Conservation (phyloP, 2,329 filamentous ascomycete species). For the Cladosporium oxysporum region DNA sequence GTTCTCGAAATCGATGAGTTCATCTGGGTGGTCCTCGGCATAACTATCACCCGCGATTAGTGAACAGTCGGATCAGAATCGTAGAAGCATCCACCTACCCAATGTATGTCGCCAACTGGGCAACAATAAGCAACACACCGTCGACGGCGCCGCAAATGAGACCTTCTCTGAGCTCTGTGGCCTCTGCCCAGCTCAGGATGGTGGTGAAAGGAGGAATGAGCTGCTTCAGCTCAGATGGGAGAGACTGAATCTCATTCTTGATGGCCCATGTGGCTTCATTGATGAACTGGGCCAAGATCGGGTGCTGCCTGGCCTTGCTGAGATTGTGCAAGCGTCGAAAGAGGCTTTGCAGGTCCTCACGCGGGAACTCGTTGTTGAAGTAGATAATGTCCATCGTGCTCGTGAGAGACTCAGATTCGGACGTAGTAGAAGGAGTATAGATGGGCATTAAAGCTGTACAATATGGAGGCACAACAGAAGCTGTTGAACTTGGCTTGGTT, state of each 20-base stretch:
- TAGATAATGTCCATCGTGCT: conserved; percentile 36
- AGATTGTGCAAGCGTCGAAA: conserved; percentile 40
- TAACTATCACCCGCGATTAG: conserved; percentile 29
- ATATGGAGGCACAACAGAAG: too few relatives aligned
- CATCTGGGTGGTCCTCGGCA: conserved; percentile 29
- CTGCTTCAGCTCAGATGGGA: conserved; percentile 34
- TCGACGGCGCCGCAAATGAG: conserved; percentile 49
- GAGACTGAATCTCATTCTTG: conserved; percentile 41
- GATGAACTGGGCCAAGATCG: conserved; percentile 45
- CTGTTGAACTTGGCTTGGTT: too few relatives aligned
- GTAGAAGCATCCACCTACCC: conserved; percentile 39
- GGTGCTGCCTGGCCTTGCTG: conserved; percentile 44
- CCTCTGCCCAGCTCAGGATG: conserved; percentile 37
- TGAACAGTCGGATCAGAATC: background rate
- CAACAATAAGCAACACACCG: conserved; percentile 44
- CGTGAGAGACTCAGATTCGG: background rate
- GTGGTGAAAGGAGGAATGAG: conserved; percentile 43
- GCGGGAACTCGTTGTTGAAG: conserved; percentile 53
- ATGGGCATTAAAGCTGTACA: background rate
- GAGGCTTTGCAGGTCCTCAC: conserved; percentile 46
- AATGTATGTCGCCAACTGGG: conserved; percentile 48
- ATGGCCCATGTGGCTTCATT: conserved; percentile 43
- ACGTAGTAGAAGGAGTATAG: background rate
- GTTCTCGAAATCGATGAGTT: background rate
- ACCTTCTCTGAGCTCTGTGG: conserved; percentile 42